phyloP scores from a whole-genome alignment of 2,329 filamentous ascomycete genomes.

The Paraconiothyrium brasiliense region DNA sequence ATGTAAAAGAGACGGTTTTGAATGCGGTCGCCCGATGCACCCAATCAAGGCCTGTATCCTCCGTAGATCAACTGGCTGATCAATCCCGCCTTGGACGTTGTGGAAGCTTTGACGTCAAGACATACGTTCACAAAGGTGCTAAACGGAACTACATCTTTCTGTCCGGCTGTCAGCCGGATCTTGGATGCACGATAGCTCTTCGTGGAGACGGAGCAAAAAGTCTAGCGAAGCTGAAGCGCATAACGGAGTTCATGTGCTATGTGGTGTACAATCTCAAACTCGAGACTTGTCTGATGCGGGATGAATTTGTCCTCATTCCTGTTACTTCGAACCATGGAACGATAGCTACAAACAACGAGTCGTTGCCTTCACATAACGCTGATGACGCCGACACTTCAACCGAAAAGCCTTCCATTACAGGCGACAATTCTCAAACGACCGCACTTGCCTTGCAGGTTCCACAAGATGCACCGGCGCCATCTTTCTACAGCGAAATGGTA shows the following conservation, averaged over 20 bases:
- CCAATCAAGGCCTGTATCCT: constrained; percentile 91
- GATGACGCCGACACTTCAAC: neutral
- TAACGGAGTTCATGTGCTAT: constrained; percentile 99
- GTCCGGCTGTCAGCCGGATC: constrained; percentile 85
- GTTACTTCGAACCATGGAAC: constrained; percentile 61
- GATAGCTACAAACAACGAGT: constrained; percentile 25
- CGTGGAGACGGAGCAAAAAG: constrained; percentile 78
- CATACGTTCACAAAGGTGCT: constrained; percentile 82
- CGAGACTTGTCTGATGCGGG: constrained; percentile 91
- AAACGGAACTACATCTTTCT: constrained; percentile 98
- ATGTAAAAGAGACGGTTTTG: constrained; percentile 95
- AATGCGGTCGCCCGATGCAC: constrained; percentile 94
- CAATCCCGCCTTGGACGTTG: constrained; percentile 80
- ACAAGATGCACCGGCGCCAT: constrained; percentile 84
- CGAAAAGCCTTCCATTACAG: constrained; percentile 5
- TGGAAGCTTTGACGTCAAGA: constrained; percentile 92
- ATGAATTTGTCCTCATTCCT: constrained; percentile 89
- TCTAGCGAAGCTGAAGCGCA: constrained; percentile 83
- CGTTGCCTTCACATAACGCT: neutral
- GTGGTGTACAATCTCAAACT: constrained; percentile 98
- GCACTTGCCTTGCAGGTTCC: constrained; percentile 63
- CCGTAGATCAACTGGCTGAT: constrained; percentile 88
- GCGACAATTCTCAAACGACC: constrained; percentile 48
- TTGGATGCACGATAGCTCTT: constrained; percentile 94
- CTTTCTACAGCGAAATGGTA: constrained; percentile 94